Conservation (phyloP, 1,284 basidiomycete species). For the Singerocomus rubriflavus region DNA sequence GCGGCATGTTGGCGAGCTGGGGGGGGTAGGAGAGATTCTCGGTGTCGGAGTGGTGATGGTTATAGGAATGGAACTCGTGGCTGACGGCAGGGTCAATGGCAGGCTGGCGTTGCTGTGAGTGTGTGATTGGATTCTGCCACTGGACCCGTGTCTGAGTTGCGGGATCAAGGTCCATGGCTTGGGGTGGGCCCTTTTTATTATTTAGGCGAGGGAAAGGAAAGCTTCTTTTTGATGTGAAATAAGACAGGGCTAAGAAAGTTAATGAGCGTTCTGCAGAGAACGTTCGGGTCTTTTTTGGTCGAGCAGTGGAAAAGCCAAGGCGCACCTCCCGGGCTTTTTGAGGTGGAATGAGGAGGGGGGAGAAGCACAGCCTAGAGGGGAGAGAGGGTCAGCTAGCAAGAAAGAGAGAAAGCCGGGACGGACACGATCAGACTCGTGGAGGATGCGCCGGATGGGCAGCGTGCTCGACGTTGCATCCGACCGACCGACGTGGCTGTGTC, state of each 20-base stretch:
- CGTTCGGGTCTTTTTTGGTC: conserved; percentile 12
- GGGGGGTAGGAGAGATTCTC: conserved; percentile 25
- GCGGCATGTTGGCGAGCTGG: conserved; percentile 29
- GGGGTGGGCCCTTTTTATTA: conserved; percentile 34
- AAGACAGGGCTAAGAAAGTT: conserved; percentile 21
- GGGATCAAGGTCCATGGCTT: conserved; percentile 32
- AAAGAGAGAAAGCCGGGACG: conserved; percentile 14
- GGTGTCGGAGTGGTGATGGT: conserved; percentile 28
- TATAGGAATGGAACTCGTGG: conserved; percentile 33
- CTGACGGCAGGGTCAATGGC: conserved; percentile 33
- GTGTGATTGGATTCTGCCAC: conserved; percentile 35
- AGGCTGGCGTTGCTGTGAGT: conserved; percentile 33
- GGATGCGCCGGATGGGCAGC: too few relatives aligned
- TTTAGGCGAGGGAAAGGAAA: conserved; percentile 36
- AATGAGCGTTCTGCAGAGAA: conserved; percentile 33
- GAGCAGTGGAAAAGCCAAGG: conserved; percentile 10
- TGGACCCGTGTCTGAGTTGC: conserved; percentile 34
- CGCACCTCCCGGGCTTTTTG: conserved; percentile 17
- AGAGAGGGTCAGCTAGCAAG: conserved; percentile 5
- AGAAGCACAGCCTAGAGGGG: conserved; percentile 19
- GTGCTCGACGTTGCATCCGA: conserved; percentile 19
- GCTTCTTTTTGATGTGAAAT: conserved; percentile 37
- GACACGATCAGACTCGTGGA: conserved; percentile 9
- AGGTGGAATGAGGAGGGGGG: conserved; percentile 1
- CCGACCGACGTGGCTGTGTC: conserved; percentile 32